Base-by-base conservation (phyloP, 306 rosid genomes). In the Luffa aegyptiaca region DNA sequence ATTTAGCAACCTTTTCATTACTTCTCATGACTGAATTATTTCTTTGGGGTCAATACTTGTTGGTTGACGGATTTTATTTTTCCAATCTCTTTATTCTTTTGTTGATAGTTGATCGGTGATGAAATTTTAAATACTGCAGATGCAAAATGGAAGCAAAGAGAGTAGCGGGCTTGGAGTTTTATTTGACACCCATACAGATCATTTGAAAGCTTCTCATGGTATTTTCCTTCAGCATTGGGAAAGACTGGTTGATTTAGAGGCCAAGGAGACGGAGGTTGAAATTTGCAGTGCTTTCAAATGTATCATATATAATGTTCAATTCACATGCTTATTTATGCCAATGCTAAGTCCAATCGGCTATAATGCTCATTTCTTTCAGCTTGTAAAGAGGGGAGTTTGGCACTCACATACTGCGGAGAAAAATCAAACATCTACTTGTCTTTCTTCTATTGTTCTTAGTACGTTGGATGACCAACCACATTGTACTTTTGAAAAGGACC, bases 241-340 rank as follows among this genome's bases (percentile, higher is more conserved):
- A 69, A 74, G 88, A 78, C 80, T 92, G 92, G 92, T 94, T 81
- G 98, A 94, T 81, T 84, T 94, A 77, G 98, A 94, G 85, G 97
- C 97, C 81, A 94, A 89, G 83, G 90, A 84, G 83, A 84, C 80
- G 8, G 91, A 94, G 98, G 97, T 94, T 77, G 69, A 77, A 37
- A 58, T 77, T 89, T 79, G 79, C 63, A 84, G 76, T 82, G 48
- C 44, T 48, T 35, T 8, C 62, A 53, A 80, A 56, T 51, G 49
- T 45, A 42, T 39, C 84, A 37, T 74, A 46, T 66, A 68, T 49
- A 51, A 53, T 69, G 33, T 21, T 53, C 16, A 48, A 57, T 65
- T 85, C 70, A 80, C 79, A 46, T 69, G 20, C 36, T 31, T 35
- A 16, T 49, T 18, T 26, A n/a, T 48, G 72, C 49, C 37, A 14